Percentiles rank a stretch among this genome's conserved stretches.
Conservation (phyloP, 192 early-diverging fungal species). For the Coemansia aciculifera region DNA sequence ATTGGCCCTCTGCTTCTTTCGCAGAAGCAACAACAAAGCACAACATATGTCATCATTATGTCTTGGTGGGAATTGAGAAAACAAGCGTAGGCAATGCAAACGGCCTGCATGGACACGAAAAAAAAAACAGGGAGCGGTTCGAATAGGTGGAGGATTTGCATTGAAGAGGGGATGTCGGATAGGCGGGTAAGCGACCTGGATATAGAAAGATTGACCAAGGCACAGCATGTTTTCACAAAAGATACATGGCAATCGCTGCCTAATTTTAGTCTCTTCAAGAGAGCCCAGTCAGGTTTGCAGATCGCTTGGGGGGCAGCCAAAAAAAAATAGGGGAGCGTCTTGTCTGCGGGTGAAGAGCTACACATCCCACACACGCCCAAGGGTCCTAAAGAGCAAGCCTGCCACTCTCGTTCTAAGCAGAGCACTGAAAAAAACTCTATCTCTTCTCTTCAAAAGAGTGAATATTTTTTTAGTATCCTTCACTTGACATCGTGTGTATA, state of each 20-base stretch:
- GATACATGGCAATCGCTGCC: constrained; percentile 25
- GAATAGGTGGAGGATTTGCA: not conserved
- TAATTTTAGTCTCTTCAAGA: constrained; percentile 25
- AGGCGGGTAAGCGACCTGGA: constrained; percentile 6
- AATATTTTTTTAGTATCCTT: not conserved
- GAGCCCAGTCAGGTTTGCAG: not conserved
- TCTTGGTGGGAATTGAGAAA: not conserved
- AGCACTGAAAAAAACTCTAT: constrained; percentile 4
- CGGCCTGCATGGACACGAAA: constrained; percentile 6
- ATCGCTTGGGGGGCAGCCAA: not conserved
- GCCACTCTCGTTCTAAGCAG: not conserved
- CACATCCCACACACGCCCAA: not conserved
- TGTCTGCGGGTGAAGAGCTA: constrained; percentile 1
- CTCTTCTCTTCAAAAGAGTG: constrained; percentile 7
- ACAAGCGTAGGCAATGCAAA: constrained; percentile 9
- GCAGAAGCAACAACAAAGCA: not conserved
- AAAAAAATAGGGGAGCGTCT: not conserved
- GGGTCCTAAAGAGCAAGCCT: not conserved
- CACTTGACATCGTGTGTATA: constrained; percentile 6
- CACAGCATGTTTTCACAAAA: constrained; percentile 4
- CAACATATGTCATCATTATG: constrained; percentile 5
- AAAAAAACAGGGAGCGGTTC: not conserved
- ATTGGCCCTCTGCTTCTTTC: not conserved
- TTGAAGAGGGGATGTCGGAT: not conserved
- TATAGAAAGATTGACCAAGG: constrained; percentile 1